phyloP scores from a whole-genome alignment of 495 filamentous ascomycete species.

The Penicillium egyptiacum region DNA sequence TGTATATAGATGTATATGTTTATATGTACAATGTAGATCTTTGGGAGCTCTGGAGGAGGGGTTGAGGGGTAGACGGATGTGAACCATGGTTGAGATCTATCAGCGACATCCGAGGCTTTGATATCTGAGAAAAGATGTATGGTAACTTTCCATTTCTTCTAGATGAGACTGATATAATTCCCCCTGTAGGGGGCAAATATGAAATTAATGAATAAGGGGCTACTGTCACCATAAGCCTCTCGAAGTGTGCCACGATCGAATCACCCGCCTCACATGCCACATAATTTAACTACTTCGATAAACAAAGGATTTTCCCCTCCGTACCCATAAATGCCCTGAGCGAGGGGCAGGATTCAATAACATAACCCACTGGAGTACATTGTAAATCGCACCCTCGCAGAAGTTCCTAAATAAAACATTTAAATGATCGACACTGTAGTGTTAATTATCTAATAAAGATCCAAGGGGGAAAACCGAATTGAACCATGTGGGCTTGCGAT shows the following conservation, averaged over 20 bases:
- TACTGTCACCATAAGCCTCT: background rate
- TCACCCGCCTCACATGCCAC: constrained; percentile 10
- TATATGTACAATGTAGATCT: background rate
- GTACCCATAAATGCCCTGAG: constrained; percentile 2
- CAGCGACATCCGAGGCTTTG: background rate
- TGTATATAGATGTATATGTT: background rate
- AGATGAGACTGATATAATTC: constrained; percentile 3
- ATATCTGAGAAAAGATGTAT: background rate
- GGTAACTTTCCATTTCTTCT: background rate
- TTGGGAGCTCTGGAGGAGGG: constrained; percentile 1
- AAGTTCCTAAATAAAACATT: background rate
- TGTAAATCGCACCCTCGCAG: constrained; percentile 12
- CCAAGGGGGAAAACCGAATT: constrained; percentile 4
- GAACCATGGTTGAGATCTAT: constrained; percentile 13
- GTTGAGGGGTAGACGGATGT: constrained; percentile 6
- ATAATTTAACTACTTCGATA: constrained; percentile 1
- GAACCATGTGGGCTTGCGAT: constrained; percentile 24
- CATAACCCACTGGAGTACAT: background rate
- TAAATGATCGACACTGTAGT: constrained; percentile 10
- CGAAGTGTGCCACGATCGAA: constrained; percentile 4
- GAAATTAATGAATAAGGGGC: constrained; percentile 8
- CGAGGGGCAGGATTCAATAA: constrained; percentile 12
- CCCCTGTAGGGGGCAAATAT: constrained; percentile 3
- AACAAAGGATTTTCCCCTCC: constrained; percentile 5
- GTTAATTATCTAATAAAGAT: constrained; percentile 9